Evolutionary conservation across 331 rosid genomes (phyloP), one percentile per base, ranked within the genome.

Genomic region (Acacia concinna): DNA sequence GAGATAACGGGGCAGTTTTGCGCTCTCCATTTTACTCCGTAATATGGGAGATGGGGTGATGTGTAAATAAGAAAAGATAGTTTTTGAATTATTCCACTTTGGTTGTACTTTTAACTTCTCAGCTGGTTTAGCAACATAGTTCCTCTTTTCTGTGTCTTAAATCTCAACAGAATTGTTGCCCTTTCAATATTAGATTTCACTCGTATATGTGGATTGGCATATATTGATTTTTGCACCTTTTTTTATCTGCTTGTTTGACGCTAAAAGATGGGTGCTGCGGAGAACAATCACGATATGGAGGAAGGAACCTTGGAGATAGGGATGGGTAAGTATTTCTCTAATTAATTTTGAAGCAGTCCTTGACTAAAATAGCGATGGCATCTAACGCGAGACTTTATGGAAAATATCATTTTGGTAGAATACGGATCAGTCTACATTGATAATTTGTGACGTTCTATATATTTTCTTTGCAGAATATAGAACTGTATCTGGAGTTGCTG

Each of bases 401-500:
- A 13, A 44, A 47, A 62, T 67, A 9, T 25, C 32, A 68, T n/a
- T 23, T 60, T 79, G 74, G 43, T 23, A 37, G 81, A 59, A 32
- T 68, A 27, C 70, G 78, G 40, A 49, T 67, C 52, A 46, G 77
- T 71, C 44, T 20, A 38, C 57, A 4, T 34, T 74, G 73, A 76
- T 69, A 41, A 77, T 34, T 72, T 37, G 73, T 72, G 56, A 41
- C 64, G 18, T 52, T 81, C 54, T 69, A 8, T 75, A 20, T 67
- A 71, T 71, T 70, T 46, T 80, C 59, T 3, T 40, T 83, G 87
- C 97, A 96, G 99, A 96, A 86, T 96, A 96, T 82, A 89, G 99
- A 87, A 96, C 99, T 38, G 98, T 96, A 43, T 93, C 99, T 35
- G 99, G 99, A 67, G 99, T 96, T 84, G 99, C 99, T 68, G 99